phyloP scores from a whole-genome alignment of 441 rosid genomes.

The Capsella rubella region DNA sequence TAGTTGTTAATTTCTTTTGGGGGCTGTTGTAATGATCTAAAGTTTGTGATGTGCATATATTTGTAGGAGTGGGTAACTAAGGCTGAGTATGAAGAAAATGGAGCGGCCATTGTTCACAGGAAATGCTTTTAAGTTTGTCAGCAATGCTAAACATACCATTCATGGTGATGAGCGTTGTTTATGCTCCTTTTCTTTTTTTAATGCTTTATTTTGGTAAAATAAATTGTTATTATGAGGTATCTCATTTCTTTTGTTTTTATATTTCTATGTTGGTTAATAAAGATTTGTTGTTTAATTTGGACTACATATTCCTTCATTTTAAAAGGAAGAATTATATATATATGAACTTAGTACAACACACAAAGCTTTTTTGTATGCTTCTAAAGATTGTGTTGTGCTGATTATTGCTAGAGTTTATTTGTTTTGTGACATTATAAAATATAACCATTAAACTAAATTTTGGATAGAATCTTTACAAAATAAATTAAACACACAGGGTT shows the following conservation, averaged over 20 bases:
- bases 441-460: not conserved
- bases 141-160: not conserved
- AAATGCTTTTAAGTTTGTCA: slow-evolving; percentile 15
- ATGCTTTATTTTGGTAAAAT: not conserved
- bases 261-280: not conserved
- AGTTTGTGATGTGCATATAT: slow-evolving; percentile 13
- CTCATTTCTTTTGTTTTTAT: not conserved
- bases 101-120: slow-evolving; percentile 7
- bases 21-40: not conserved
- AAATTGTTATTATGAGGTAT: not conserved
- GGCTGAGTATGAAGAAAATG: slow-evolving; percentile 12
- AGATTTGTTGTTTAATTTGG: not conserved
- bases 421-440: not conserved
- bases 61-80: slow-evolving; percentile 22
- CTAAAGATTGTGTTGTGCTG: not conserved
- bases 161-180: not conserved
- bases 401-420: not conserved
- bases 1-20: not conserved
- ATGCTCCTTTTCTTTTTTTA: not conserved
- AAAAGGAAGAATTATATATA: no score
- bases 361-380: not conserved
- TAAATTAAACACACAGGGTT: no score
- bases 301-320: no score
- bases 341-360: no score
- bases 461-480: not conserved